phyloP scores from a whole-genome alignment of 2,329 filamentous ascomycete species.

The Scedosporium boydii region DNA sequence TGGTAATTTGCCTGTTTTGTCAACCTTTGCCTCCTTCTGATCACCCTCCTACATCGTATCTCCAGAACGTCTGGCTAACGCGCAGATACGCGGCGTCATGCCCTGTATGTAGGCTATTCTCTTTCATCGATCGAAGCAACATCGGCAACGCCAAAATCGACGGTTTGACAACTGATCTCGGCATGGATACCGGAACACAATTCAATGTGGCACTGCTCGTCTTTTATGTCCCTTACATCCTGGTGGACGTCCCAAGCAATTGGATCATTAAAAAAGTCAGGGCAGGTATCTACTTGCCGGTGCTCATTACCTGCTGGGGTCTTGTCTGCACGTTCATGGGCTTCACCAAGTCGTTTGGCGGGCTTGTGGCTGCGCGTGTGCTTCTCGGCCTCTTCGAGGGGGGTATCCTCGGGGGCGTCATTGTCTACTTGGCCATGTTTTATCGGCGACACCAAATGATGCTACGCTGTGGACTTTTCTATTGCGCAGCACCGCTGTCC shows the following conservation, averaged over 20 bases:
- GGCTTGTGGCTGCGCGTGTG: conserved; percentile 13
- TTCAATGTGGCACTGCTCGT: conserved; percentile 32
- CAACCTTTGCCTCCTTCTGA: background rate
- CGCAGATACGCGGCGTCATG: no score
- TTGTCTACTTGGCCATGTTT: conserved; percentile 17
- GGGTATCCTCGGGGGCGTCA: conserved; percentile 14
- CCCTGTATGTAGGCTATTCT: conserved; percentile 8
- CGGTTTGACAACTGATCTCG: conserved; percentile 21
- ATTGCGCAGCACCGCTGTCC: conserved; percentile 56
- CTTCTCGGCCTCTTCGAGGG: conserved; percentile 15
- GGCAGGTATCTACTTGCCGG: conserved; percentile 12
- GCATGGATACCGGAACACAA: conserved; percentile 39
- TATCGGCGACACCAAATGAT: conserved; percentile 15
- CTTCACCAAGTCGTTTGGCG: conserved; percentile 13
- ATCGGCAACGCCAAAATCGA: conserved; percentile 60
- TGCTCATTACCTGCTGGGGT: conserved; percentile 14
- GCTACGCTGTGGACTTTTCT: conserved; percentile 15
- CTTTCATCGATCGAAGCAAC: conserved; percentile 66
- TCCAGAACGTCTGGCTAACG: no score
- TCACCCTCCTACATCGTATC: no score
- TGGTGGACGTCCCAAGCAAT: conserved; percentile 16
- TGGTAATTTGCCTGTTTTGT: conserved; percentile 10
- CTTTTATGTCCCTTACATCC: conserved; percentile 15
- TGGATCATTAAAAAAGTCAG: conserved; percentile 13
- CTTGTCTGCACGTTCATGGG: conserved; percentile 12